These are phyloP conservation scores for Leucocoprinus sp. DNA, from an alignment of 768 basidiomycete species.

Conservation along the genomic window DNA sequence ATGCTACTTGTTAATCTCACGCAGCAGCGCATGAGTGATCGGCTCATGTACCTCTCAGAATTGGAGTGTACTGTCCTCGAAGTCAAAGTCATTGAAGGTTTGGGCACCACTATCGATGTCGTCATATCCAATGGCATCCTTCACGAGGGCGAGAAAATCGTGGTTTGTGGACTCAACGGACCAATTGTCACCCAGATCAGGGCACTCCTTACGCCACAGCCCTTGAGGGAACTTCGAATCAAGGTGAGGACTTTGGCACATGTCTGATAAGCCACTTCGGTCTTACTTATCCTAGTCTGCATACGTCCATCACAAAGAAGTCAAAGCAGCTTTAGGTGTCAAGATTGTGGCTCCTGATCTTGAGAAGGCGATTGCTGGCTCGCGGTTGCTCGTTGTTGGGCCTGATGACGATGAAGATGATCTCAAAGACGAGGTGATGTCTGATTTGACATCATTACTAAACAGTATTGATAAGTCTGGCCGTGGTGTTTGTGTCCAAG, in stretches of 20 bases:
- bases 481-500: slow-evolving; percentile 96
- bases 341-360: slow-evolving; percentile 93
- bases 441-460: slow-evolving; percentile 81
- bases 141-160: slow-evolving; percentile 87
- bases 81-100: slow-evolving; percentile 96
- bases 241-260: slow-evolving; percentile 49
- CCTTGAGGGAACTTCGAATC: slow-evolving; percentile 88
- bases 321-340: slow-evolving; percentile 94
- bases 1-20: slow-evolving; percentile 96
- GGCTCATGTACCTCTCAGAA: slow-evolving; percentile 96
- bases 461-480: slow-evolving; percentile 92
- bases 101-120: slow-evolving; percentile 97
- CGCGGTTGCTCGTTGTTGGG: slow-evolving; percentile 83
- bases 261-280: slow-evolving; percentile 9
- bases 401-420: slow-evolving; percentile 98
- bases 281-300: slow-evolving; percentile 50
- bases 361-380: slow-evolving; percentile 97
- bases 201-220: slow-evolving; percentile 92
- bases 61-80: slow-evolving; percentile 97
- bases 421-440: slow-evolving; percentile 91
- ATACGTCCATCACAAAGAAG: slow-evolving; percentile 95
- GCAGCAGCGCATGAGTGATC: slow-evolving; percentile 95
- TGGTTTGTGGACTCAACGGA: slow-evolving; percentile 94
- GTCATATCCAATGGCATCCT: slow-evolving; percentile 92
- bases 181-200: slow-evolving; percentile 94